These are phyloP conservation scores for Boletellus dicymbophilus DNA, from an alignment of 1,284 basidiomycete genomes.

Conservation along the genomic window DNA sequence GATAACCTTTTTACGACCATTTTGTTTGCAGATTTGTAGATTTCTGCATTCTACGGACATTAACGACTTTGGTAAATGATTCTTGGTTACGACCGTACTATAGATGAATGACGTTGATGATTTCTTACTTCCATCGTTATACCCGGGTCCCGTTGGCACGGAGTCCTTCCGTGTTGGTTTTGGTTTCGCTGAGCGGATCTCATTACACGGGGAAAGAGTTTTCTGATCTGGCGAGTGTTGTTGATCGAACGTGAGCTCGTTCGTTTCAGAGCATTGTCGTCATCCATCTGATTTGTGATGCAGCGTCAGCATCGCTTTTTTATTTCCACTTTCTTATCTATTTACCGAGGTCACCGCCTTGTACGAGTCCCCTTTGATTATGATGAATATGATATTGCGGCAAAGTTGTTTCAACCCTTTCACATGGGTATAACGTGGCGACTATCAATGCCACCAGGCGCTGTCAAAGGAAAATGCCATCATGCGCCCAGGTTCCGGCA, in stretches of 20 bases:
- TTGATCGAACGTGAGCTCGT: no score
- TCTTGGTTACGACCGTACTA: conserved; percentile 21
- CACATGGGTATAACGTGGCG: conserved; percentile 11
- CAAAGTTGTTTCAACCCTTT: conserved; percentile 5
- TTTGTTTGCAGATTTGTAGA: conserved; percentile 29
- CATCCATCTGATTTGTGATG: no score
- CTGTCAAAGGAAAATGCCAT: no score
- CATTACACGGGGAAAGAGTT: no score
- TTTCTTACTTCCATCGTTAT: conserved; percentile 10
- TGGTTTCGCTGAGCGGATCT: conserved; percentile 16
- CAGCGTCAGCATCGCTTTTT: no score
- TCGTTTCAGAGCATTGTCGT: no score
- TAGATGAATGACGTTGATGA: conserved; percentile 27
- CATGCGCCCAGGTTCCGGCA: not conserved
- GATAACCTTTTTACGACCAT: conserved; percentile 15
- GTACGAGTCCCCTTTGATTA: no score
- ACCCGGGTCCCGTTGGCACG: conserved; percentile 2
- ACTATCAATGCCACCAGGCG: no score
- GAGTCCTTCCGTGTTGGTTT: no score
- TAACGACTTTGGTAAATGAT: conserved; percentile 21
- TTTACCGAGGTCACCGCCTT: not conserved
- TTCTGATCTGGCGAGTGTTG: no score
- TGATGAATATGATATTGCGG: no score
- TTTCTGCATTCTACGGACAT: conserved; percentile 26
- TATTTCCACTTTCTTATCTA: not conserved